Percentiles rank a stretch among this genome's conserved stretches.
Evolutionary conservation across 2,329 filamentous ascomycete species (phyloP).

Genomic region (Cladobotryum protrusum): DNA sequence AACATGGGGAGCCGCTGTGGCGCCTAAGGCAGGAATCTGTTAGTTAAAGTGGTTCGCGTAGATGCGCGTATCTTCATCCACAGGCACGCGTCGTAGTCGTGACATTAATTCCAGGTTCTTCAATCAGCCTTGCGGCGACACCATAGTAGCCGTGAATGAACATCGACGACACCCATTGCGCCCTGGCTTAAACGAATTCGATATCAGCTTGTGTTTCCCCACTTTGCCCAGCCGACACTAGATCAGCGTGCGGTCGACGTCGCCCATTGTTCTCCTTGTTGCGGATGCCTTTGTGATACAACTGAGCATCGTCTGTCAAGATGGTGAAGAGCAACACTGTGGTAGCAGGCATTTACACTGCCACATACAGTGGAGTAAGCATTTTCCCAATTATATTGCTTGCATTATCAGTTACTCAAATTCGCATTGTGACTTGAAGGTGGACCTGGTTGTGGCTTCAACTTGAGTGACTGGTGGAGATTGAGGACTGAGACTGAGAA

Average conservation of each 20-base stretch:
- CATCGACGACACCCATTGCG: slow-evolving; percentile 1
- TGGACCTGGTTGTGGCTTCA: neutral
- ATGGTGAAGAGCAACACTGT: slow-evolving; percentile 43
- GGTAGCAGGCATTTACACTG: slow-evolving; percentile 53
- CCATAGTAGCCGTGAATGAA: slow-evolving; percentile 6
- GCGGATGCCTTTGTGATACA: neutral
- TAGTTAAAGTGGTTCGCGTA: slow-evolving; percentile 34
- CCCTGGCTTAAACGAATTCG: neutral
- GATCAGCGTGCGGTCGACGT: slow-evolving; percentile 6
- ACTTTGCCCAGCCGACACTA: slow-evolving; percentile 1
- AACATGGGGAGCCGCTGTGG: neutral
- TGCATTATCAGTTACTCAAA: neutral
- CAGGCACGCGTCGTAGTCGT: slow-evolving; percentile 32
- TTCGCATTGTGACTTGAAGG: neutral
- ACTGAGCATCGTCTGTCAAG: slow-evolving; percentile 17
- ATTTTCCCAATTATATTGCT: neutral
- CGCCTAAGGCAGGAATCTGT: slow-evolving; percentile 29
- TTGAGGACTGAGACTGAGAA: too few relatives aligned
- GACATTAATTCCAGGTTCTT: slow-evolving; percentile 22
- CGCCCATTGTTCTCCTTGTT: slow-evolving; percentile 10
- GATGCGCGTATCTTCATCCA: slow-evolving; percentile 29
- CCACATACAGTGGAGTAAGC: slow-evolving; percentile 62
- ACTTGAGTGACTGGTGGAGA: neutral
- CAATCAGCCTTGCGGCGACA: slow-evolving; percentile 4
- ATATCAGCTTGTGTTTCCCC: neutral